A percentile compares a stretch with the other conserved stretches of the same genome.
These are phyloP conservation scores for Rhinocladiella mackenziei DNA, from an alignment of 2,329 filamentous ascomycete genomes.

Conservation along the genomic window DNA sequence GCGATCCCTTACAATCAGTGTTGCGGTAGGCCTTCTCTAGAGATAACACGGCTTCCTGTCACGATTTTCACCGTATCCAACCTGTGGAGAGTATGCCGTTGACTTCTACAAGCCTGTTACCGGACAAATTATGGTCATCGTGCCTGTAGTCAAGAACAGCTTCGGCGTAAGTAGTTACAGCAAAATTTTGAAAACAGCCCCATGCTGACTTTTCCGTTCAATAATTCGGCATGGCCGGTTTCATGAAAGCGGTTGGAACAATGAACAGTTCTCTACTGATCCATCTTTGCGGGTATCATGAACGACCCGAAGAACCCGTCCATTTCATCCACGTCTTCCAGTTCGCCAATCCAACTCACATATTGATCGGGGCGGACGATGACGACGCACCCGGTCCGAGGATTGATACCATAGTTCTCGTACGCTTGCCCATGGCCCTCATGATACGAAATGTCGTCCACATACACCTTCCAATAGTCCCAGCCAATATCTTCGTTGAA, in stretches of 20 bases:
- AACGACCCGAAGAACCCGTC: constrained; percentile 21
- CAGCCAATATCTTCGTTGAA: constrained; percentile 48
- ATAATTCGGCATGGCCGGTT: constrained; percentile 54
- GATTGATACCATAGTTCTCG: constrained; percentile 56
- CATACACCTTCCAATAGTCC: constrained; percentile 56
- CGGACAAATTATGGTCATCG: constrained; percentile 53
- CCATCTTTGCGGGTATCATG: constrained; percentile 15
- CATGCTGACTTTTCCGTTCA: constrained; percentile 1
- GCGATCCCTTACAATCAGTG: constrained; percentile 56
- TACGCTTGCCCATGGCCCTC: constrained; percentile 50
- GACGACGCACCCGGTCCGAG: constrained; percentile 54
- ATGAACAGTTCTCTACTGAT: no score
- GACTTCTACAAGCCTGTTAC: constrained; percentile 62
- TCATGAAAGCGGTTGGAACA: no score
- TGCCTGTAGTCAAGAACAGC: constrained; percentile 29
- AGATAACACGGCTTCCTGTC: no score
- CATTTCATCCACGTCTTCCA: constrained; percentile 22
- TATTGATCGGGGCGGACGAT: constrained; percentile 65
- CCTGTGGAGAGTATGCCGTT: constrained; percentile 48
- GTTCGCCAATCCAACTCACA: constrained; percentile 39
- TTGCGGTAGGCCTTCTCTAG: constrained; percentile 31
- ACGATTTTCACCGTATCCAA: not conserved
- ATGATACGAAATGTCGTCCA: constrained; percentile 52
- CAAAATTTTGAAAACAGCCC: not conserved
- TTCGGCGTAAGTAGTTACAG: constrained; percentile 35